Conservation (phyloP, 169 alveolate genomes). For the Eimeria zaria region DNA sequence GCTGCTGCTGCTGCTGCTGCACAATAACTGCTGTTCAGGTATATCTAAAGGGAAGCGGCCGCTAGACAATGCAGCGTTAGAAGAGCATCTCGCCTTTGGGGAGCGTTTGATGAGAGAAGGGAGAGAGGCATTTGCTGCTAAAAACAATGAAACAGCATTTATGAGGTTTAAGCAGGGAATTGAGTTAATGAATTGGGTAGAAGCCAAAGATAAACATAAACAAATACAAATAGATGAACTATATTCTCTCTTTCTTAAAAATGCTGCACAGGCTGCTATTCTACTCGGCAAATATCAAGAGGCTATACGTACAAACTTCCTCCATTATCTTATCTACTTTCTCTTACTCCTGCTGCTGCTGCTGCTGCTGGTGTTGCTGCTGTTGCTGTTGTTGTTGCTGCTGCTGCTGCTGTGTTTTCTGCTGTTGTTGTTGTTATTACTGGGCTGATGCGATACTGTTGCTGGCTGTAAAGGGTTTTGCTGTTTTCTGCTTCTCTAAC, state of each 20-base stretch:
- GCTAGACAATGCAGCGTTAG: slow-evolving; percentile 44
- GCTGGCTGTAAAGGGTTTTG: not conserved
- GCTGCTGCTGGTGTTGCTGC: slow-evolving; percentile 1
- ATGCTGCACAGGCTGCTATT: slow-evolving; percentile 77
- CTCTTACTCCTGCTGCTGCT: slow-evolving; percentile 12
- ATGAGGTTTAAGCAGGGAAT: slow-evolving; percentile 80
- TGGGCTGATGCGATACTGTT: not conserved
- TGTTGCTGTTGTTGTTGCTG: slow-evolving; percentile 16
- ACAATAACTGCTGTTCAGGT: no score
- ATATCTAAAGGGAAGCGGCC: slow-evolving; percentile 78
- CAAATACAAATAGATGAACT: slow-evolving; percentile 51
- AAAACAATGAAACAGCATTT: not conserved
- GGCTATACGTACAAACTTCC: slow-evolving; percentile 75
- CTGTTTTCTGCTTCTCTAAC: not conserved
- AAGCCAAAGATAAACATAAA: slow-evolving; percentile 9
- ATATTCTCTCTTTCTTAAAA: slow-evolving; percentile 56
- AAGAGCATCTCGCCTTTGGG: slow-evolving; percentile 76
- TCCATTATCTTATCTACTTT: not conserved
- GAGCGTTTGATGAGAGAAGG: slow-evolving; percentile 75
- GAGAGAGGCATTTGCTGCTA: slow-evolving; percentile 54
- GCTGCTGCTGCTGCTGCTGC: not conserved
- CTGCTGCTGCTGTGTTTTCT: not conserved
- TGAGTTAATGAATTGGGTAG: slow-evolving; percentile 75
- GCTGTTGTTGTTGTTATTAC: not conserved
- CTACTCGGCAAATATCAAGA: slow-evolving; percentile 82